Base-by-base conservation (phyloP, 1,284 basidiomycete species). In the Ustilago lituana region DNA sequence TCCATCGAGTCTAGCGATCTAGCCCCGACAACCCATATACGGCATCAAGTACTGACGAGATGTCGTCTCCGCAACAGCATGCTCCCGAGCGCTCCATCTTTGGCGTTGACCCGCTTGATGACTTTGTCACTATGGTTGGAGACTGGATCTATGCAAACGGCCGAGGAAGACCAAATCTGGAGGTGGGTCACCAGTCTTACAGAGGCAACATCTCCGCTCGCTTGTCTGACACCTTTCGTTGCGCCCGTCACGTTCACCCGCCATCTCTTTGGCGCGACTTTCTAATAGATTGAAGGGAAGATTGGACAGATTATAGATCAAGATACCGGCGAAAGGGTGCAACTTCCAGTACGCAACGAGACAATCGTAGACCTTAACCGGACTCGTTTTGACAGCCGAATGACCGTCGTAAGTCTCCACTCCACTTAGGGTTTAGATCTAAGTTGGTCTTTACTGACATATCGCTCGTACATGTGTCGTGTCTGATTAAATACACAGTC, bases 101-200 rank as follows among this genome's bases (percentile, higher is more conserved):
- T 39, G 92, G 92, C 55, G 89, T 94, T 45, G 92, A 94, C 77
- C 94, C 95, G 3, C 84, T 94, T 35, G 94, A 98, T 83, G 94
- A 97, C 80, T 94, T 98, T 81, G 93, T 94, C 62, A 88, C 87
- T 77, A 90, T 92, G 74, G 87, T 98, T 41, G 94, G 92, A 22
- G 92, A 97, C 82, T 98, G 93, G 84, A 85, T 98, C 36, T 83
- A 85, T 82, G 65, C 74, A 12, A 61, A 76, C 19, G 82, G 83
- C 17, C 73, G 75, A 3, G 84, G 83, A 1, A 65, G 78, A 52
- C 63, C 79, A 3, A 81, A 86, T 65, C 81, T 87, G 61, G 86
- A 87, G 82, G 85, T 86, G 56, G 54, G 85, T 43, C 23, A 14
- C 1, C 4, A 8, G 5, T 22, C 8, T 12, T 4, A 17, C 8